These are phyloP conservation scores for Physaria fendleri DNA, from an alignment of 345 rosid genomes.

Conservation along the genomic window DNA sequence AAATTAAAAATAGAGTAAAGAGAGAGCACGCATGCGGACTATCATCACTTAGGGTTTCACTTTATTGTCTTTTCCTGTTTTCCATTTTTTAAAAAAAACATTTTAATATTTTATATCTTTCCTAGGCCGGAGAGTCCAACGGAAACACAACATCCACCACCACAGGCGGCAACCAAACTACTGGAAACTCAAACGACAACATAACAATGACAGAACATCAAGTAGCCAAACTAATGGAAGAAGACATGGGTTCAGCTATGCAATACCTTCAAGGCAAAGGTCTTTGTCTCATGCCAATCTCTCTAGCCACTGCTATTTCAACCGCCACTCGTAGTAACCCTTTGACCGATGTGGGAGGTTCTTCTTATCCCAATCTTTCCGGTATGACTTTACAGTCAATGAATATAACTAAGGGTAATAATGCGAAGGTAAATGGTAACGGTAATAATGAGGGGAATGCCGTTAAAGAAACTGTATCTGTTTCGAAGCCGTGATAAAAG, in stretches of 20 bases:
- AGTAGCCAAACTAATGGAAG: conserved; percentile 90
- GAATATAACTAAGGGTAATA: conserved; percentile 13
- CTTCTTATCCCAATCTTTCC: conserved; percentile 68
- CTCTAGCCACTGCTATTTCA: conserved; percentile 87
- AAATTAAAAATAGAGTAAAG: conserved; percentile 14
- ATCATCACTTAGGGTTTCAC: conserved; percentile 18
- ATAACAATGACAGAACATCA: conserved; percentile 63
- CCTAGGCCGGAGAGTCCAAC: conserved; percentile 33
- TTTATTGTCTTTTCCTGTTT: neutral
- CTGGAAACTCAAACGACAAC: conserved; percentile 11
- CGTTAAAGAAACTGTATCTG: conserved; percentile 40
- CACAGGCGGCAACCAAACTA: conserved; percentile 26
- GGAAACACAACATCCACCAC: conserved; percentile 3
- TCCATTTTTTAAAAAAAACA: neutral
- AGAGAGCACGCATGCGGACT: conserved; percentile 78
- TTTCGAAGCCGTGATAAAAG: conserved; percentile 23
- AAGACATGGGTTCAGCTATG: conserved; percentile 98
- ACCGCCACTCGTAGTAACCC: conserved; percentile 60
- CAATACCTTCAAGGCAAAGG: conserved; percentile 96
- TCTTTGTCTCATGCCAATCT: conserved; percentile 94
- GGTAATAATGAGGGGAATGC: conserved; percentile 27
- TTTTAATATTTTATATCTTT: neutral
- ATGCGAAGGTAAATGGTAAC: conserved; percentile 5
- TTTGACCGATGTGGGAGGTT: conserved; percentile 36
- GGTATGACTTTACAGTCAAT: conserved; percentile 74